These are phyloP conservation scores for Micractinium conductrix DNA, from an alignment of 139 green algal species.

Conservation along the genomic window DNA sequence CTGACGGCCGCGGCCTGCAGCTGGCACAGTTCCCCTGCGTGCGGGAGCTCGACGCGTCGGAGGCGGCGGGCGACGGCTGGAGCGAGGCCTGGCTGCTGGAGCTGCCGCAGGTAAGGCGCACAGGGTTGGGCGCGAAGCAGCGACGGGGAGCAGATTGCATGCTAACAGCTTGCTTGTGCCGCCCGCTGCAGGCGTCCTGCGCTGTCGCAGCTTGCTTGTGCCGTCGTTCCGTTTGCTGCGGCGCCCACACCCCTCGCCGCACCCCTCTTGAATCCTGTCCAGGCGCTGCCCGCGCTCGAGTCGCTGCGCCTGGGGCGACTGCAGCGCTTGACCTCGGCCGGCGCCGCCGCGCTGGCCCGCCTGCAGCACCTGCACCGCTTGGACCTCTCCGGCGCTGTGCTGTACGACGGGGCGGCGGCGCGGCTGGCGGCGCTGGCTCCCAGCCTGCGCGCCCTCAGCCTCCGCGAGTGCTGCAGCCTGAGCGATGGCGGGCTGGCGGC, in stretches of 20 bases:
- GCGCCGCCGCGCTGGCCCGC: background rate
- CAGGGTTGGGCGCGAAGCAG: too few relatives aligned
- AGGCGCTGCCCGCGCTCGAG: slow-evolving; percentile 5
- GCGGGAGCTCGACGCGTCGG: background rate
- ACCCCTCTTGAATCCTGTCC: background rate
- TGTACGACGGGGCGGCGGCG: background rate
- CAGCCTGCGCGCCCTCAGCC: background rate
- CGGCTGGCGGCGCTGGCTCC: background rate
- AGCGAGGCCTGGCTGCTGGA: slow-evolving; percentile 6
- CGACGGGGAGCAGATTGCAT: background rate
- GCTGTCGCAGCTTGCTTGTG: too few relatives aligned
- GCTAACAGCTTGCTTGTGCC: background rate
- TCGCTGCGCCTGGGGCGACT: background rate
- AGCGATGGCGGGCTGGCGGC: background rate
- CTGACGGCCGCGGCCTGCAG: background rate
- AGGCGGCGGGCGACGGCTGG: background rate
- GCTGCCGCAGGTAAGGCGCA: background rate
- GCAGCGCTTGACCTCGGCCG: background rate
- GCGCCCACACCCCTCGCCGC: background rate
- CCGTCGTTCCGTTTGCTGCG: background rate
- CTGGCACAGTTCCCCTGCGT: background rate
- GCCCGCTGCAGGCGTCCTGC: too few relatives aligned
- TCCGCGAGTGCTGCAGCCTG: slow-evolving; percentile 20
- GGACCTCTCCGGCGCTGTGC: background rate
- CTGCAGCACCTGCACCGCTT: background rate